phyloP scores from a whole-genome alignment of 306 rosid genomes.

The Corylus heterophylla region DNA sequence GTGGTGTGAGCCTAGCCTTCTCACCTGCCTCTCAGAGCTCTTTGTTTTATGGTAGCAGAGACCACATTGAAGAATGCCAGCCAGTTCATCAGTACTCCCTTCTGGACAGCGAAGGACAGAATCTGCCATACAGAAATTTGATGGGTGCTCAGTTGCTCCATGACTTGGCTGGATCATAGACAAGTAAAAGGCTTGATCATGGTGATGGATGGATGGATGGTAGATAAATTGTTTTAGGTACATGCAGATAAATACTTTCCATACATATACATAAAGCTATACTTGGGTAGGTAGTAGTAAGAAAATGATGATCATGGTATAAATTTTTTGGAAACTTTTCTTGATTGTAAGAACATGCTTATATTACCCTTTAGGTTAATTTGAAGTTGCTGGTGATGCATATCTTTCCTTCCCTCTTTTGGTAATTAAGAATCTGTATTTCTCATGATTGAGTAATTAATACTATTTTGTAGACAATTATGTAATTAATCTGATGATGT shows the following conservation, averaged over 20 bases:
- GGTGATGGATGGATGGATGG: background rate
- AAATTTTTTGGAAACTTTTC: conserved; percentile 7
- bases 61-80: conserved; percentile 68
- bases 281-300: conserved; percentile 32
- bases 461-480: too few relatives aligned
- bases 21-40: conserved; percentile 55
- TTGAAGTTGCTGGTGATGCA: conserved; percentile 23
- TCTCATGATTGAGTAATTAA: too few relatives aligned
- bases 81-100: conserved; percentile 74
- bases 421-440: too few relatives aligned
- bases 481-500: too few relatives aligned
- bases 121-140: conserved; percentile 74
- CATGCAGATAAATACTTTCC: conserved; percentile 18
- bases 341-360: conserved; percentile 29
- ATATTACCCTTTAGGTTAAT: conserved; percentile 20
- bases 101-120: conserved; percentile 66
- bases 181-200: background rate
- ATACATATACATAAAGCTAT: conserved; percentile 37
- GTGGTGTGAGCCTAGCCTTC: conserved; percentile 67
- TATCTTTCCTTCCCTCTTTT: conserved; percentile 13
- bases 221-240: conserved; percentile 20
- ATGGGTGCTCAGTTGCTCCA: conserved; percentile 86
- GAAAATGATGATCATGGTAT: conserved; percentile 15
- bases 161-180: conserved; percentile 56
- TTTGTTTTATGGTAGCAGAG: conserved; percentile 71